Base-by-base conservation (phyloP, 2,329 filamentous ascomycete genomes). In the Cercospora zeina region DNA sequence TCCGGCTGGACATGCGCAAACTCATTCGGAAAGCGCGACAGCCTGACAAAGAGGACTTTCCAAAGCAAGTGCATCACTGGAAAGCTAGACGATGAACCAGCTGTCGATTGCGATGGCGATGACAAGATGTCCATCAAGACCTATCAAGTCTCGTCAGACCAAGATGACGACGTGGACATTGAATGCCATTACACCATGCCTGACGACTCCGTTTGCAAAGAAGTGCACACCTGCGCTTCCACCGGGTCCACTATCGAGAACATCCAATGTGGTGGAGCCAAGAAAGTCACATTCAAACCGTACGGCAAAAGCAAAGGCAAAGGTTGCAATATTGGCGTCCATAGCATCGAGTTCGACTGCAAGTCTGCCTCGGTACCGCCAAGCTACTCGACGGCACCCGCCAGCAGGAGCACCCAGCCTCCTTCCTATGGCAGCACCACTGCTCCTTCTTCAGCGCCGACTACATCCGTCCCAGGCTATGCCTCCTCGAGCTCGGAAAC, bases 201-300 rank as follows among this genome's bases (percentile, higher is more conserved):
- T 1, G 90, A 93, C 75, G 90, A 90, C 69, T 87, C 85, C 13
- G 85, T 77, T 63, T 97, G 93, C 87, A 93, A 90, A 80, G 89
- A 96, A 71, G 86, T 85, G 65, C 80, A 84, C 67, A 73, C 81
- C 57, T 96, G 91, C 84, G 85, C 82, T 67, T 80, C 82, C 59
- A 79, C 82, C 14, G 90, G 90, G 71, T 87, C 86, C 62, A 84
- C 83, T 51, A 82, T 97, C 71, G 79, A 85, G 78, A 97, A 97
- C 84, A 85, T 81, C 64, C 91, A 97, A 83, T 97, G 93, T 76
- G 93, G 92, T 85, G 93, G 93, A 77, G 93, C 93, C 67, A 91
- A 84, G 74, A 87, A 86, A 62, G 91, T 97, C 65, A 87, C 85
- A 59, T 87, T 97, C 74, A 79, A 82, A 67, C 77, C 82, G 58